Evolutionary conservation across 495 filamentous ascomycete genomes (phyloP).

Genomic region (Aspergillus biplanus): DNA sequence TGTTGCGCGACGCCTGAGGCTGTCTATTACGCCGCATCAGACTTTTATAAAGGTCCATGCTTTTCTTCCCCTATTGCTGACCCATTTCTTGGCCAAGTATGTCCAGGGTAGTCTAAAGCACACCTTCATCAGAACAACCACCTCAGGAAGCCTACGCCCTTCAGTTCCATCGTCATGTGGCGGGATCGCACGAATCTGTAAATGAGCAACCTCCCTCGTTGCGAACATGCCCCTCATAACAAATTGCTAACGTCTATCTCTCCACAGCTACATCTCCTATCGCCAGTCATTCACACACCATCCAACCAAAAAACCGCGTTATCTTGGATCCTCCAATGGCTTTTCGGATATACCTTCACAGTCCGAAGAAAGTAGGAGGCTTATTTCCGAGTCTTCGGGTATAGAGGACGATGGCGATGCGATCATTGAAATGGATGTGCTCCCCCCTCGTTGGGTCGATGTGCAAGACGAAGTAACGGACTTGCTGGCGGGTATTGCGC

Average conservation of each 20-base stretch:
- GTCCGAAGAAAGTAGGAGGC: constrained; percentile 79
- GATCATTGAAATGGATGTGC: constrained; percentile 96
- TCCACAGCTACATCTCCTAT: constrained; percentile 90
- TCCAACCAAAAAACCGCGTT: constrained; percentile 80
- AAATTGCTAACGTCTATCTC: constrained; percentile 17
- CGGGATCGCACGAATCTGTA: constrained; percentile 99
- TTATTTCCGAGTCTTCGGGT: constrained; percentile 73
- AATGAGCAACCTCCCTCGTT: constrained; percentile 13
- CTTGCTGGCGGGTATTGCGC: constrained; percentile 75
- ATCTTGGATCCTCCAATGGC: constrained; percentile 70
- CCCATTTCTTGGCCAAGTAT: constrained; percentile 19
- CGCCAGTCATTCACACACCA: constrained; percentile 97
- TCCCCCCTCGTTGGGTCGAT: constrained; percentile 95
- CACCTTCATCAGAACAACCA: constrained; percentile 27
- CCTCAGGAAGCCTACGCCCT: constrained; percentile 15
- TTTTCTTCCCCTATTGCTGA: background rate
- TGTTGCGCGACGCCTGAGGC: background rate
- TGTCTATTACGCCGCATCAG: background rate
- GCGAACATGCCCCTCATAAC: background rate
- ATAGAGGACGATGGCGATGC: constrained; percentile 90
- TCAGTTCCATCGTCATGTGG: constrained; percentile 65
- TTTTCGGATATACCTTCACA: constrained; percentile 66
- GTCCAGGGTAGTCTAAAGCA: constrained; percentile 27
- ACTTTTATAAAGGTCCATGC: background rate
- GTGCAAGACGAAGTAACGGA: constrained; percentile 92